phyloP scores from a whole-genome alignment of 352 stramenopile species.

The Pilasporangium apinafurcum region DNA sequence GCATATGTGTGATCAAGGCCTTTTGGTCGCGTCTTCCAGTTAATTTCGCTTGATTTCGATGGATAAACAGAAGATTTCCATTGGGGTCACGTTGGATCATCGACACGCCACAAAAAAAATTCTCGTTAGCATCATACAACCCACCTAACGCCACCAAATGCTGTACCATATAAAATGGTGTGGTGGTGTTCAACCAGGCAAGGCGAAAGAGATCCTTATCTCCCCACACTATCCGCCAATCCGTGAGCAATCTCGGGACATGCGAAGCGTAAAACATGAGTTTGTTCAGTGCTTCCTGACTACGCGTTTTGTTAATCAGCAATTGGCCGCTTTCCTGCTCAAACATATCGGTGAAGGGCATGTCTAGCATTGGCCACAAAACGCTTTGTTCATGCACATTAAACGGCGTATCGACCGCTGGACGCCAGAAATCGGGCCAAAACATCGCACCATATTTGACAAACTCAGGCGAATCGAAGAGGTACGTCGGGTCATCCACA shows the following conservation, averaged over 20 bases:
- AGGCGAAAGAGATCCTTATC: conserved; percentile 78
- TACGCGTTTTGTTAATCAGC: conserved; percentile 48
- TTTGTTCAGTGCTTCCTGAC: conserved; percentile 37
- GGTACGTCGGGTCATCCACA: conserved; percentile 68
- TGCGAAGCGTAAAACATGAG: conserved; percentile 79
- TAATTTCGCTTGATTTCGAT: conserved; percentile 78
- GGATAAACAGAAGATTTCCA: conserved; percentile 73
- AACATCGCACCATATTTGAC: conserved; percentile 57
- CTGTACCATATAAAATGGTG: conserved; percentile 61
- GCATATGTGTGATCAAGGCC: conserved; percentile 55
- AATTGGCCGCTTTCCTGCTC: conserved; percentile 80
- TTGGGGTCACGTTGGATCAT: conserved; percentile 75
- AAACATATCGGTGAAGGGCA: conserved; percentile 85
- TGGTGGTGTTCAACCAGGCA: conserved; percentile 71
- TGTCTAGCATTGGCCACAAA: conserved; percentile 69
- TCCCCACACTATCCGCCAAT: conserved; percentile 65
- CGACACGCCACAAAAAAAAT: conserved; percentile 72
- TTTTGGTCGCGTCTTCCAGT: conserved; percentile 54
- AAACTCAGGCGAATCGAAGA: conserved; percentile 72
- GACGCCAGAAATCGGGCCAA: conserved; percentile 84
- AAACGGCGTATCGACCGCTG: conserved; percentile 47
- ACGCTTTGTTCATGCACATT: conserved; percentile 68
- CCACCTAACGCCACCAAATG: conserved; percentile 49
- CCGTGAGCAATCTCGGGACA: conserved; percentile 43
- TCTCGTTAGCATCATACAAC: conserved; percentile 32